These are phyloP conservation scores for Buddleja alternifolia DNA, from an alignment of 257 asterid genomes.

Conservation along the genomic window DNA sequence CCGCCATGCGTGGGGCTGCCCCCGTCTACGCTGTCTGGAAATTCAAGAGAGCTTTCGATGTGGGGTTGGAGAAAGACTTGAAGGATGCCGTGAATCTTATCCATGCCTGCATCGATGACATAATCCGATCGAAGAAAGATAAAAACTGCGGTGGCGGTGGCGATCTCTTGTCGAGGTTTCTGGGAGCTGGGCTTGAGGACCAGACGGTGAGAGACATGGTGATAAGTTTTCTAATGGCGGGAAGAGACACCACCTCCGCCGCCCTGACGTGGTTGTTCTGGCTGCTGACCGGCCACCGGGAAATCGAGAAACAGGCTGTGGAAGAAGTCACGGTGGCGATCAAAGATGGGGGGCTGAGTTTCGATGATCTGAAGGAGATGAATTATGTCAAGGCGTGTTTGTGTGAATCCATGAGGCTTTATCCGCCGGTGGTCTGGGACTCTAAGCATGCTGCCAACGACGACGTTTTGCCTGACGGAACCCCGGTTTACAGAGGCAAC, in stretches of 20 bases:
- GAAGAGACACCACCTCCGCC: conserved; percentile 69
- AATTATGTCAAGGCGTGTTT: conserved; percentile 56
- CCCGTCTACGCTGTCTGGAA: conserved; percentile 58
- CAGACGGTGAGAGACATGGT: conserved; percentile 52
- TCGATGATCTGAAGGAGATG: conserved; percentile 52
- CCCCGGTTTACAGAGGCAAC: conserved; percentile 52
- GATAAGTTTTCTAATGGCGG: conserved; percentile 59
- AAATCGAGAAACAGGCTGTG: conserved; percentile 35
- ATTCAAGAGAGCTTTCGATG: conserved; percentile 46
- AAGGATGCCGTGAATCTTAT: conserved; percentile 44
- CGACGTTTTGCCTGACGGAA: conserved; percentile 80
- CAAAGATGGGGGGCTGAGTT: conserved; percentile 10
- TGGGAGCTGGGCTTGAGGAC: conserved; percentile 44
- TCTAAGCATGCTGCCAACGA: conserved; percentile 68
- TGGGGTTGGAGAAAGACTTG: conserved; percentile 60
- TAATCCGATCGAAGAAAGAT: conserved; percentile 38
- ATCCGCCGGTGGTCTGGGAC: conserved; percentile 98
- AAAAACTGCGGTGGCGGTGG: conserved; percentile 12
- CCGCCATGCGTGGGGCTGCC: conserved; percentile 63
- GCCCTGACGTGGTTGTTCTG: conserved; percentile 71
- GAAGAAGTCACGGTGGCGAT: conserved; percentile 33
- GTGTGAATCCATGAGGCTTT: conserved; percentile 79
- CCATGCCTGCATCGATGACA: conserved; percentile 42
- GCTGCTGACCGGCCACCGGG: conserved; percentile 46
- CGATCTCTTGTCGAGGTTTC: conserved; percentile 53